Conservation (phyloP, 108 stramenopile genomes). For the Aureococcus anophagefferens region DNA sequence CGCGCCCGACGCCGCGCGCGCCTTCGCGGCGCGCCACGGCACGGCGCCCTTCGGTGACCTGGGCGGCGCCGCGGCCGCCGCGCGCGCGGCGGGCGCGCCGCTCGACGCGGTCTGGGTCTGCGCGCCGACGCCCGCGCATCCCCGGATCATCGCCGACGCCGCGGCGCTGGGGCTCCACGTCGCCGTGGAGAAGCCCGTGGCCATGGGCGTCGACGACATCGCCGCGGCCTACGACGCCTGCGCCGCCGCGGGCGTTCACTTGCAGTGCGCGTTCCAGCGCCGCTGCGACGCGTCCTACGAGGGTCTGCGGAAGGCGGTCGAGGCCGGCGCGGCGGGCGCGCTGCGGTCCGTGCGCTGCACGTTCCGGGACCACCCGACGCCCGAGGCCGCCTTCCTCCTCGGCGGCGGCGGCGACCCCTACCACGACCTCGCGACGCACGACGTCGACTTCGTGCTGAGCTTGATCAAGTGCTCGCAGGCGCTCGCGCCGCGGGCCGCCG, state of each 20-base stretch:
- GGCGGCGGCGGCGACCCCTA: constrained; percentile 54
- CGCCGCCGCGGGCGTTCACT: constrained; percentile 18
- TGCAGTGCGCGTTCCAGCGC: constrained; percentile 67
- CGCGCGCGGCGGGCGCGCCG: not conserved
- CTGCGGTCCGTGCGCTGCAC: constrained; percentile 48
- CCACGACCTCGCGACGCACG: constrained; percentile 56
- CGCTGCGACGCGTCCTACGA: constrained; percentile 59
- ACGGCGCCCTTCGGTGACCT: constrained; percentile 12
- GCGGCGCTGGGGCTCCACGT: constrained; percentile 28
- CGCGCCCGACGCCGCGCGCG: constrained; percentile 25
- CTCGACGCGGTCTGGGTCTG: constrained; percentile 49
- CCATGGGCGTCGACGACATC: constrained; percentile 42
- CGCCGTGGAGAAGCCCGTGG: constrained; percentile 62
- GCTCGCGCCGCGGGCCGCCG: too few species aligned
- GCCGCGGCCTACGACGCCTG: constrained; percentile 29
- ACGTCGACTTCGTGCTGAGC: constrained; percentile 55
- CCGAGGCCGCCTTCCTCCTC: constrained; percentile 49
- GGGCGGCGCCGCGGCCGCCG: not conserved
- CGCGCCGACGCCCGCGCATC: constrained; percentile 50
- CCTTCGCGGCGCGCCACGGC: constrained; percentile 30
- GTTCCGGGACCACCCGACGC: constrained; percentile 50
- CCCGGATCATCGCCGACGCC: constrained; percentile 34
- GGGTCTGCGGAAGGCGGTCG: constrained; percentile 22
- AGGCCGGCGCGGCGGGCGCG: constrained; percentile 28
- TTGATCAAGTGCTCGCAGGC: constrained; percentile 34